Base-by-base conservation (phyloP, 164 flowering plant species). In the Nelumbo lutea region DNA sequence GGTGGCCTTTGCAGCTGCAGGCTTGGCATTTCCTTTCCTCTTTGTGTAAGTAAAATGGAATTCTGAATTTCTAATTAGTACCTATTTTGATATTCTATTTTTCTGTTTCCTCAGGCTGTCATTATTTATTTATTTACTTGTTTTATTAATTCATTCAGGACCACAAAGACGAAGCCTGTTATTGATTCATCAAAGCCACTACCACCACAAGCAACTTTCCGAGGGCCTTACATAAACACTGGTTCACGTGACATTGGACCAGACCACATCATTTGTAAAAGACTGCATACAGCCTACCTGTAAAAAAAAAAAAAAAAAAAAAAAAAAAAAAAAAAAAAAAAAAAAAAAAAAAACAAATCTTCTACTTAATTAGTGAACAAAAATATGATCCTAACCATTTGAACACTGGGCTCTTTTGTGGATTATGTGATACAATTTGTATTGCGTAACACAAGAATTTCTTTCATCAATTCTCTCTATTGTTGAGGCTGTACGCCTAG, bases 181-280 rank as follows among this genome's bases (percentile, higher is more conserved):
- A 92, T 95, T 52, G 97, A 96, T 72, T 82, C 98, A 9, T 79
- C 99, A 71, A 96, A 93, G 78, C 86, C 97, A 1, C 76, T 96
- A 39, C 96, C 98, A 38, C 97, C 98, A 1, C 99, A 90, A 75
- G 98, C 98, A 41, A 93, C 96, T 59, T 90, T 87, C 45, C 84
- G 97, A 71, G 97, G 99, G 56, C 98, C 99, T 68, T 93, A 93
- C 69, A 76, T 96, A 48, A 92, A 96, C 83, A 92, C 95, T 4
- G 99, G 98, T 59, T 96, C 98, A 13, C 97, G 95, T 6, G 97
- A 92, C 64, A 72, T 95, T 75, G 97, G 97, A 68, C 97, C 96
- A 15, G 97, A 95, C 72, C 75, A 76, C 63, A 11, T 9, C 11
- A 42, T 62, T 51, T 52, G 15, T 13, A 15, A 5, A n/a, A 40